Percentiles rank a stretch among this genome's conserved stretches.
phyloP scores from a whole-genome alignment of 2,329 filamentous ascomycete species.

The Bipolaris cookei region DNA sequence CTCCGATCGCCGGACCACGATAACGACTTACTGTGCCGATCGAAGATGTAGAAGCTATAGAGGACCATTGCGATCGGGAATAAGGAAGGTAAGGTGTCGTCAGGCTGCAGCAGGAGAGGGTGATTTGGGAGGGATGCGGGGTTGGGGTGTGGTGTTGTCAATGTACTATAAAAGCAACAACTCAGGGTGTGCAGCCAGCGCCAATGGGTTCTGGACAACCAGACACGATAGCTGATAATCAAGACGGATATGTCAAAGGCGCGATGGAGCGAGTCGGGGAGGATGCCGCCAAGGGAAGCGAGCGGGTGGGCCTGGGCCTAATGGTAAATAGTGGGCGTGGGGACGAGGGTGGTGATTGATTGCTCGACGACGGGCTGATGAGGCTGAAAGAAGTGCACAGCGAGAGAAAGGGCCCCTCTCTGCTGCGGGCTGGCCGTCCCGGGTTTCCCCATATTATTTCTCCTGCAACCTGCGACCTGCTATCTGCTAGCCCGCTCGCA shows the following conservation, averaged over 20 bases:
- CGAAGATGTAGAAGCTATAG: constrained; percentile 98
- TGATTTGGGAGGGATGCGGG: background rate
- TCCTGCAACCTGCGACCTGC: constrained; percentile 10
- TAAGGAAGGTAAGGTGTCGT: background rate
- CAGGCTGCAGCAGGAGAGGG: background rate
- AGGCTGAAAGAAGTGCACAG: constrained; percentile 20
- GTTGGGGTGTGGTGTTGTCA: constrained; percentile 6
- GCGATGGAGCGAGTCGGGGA: background rate
- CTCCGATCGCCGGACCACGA: background rate
- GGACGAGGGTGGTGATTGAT: background rate
- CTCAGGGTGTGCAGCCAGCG: constrained; percentile 2
- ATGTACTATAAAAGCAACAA: constrained; percentile 2
- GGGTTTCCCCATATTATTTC: constrained; percentile 26
- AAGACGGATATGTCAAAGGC: too few species aligned
- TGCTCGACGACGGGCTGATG: constrained; percentile 6
- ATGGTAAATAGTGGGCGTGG: too few species aligned
- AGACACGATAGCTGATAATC: too few species aligned
- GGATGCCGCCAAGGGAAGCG: constrained; percentile 8
- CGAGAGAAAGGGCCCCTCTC: constrained; percentile 15
- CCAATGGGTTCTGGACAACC: background rate
- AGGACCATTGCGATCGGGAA: constrained; percentile 71
- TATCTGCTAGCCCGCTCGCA: constrained; percentile 8
- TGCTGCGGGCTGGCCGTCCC: constrained; percentile 9
- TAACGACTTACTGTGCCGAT: constrained; percentile 81
- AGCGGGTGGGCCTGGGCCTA: background rate